Evolutionary conservation across 495 filamentous ascomycete species (phyloP).

Genomic region (Trichoderma reesei): DNA sequence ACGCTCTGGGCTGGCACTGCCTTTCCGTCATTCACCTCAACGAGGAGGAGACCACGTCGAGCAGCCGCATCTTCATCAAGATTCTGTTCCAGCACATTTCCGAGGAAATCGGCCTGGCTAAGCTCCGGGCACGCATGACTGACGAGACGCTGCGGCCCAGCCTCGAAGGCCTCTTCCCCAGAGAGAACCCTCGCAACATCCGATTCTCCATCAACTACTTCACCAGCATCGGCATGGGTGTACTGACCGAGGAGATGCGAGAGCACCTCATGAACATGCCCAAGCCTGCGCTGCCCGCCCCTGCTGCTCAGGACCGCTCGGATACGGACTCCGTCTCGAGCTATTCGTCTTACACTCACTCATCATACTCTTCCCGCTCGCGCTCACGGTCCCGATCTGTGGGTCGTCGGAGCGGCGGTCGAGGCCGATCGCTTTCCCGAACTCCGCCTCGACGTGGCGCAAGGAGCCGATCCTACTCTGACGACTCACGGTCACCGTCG

Average conservation of each 20-base stretch:
- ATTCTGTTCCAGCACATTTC: constrained; percentile 90
- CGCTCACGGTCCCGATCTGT: constrained; percentile 31
- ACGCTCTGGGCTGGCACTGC: constrained; percentile 87
- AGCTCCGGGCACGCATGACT: constrained; percentile 62
- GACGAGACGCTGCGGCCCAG: constrained; percentile 70
- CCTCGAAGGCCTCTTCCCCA: constrained; percentile 83
- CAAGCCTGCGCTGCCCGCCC: constrained; percentile 60
- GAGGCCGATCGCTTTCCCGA: constrained; percentile 12
- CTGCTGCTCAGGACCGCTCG: constrained; percentile 46
- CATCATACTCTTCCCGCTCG: constrained; percentile 43
- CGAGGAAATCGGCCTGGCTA: constrained; percentile 75
- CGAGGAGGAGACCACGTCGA: constrained; percentile 93
- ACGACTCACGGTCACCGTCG: constrained; percentile 25
- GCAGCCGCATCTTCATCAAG: constrained; percentile 94
- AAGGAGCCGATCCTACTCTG: constrained; percentile 33
- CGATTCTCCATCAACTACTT: constrained; percentile 99
- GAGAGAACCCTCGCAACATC: constrained; percentile 76
- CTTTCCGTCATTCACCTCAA: constrained; percentile 77
- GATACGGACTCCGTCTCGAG: constrained; percentile 57
- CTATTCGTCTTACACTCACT: constrained; percentile 52
- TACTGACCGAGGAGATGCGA: constrained; percentile 89
- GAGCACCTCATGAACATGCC: constrained; percentile 79
- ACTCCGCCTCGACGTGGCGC: constrained; percentile 20
- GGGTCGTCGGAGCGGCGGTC: constrained; percentile 21
- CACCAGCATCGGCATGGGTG: constrained; percentile 92